These are phyloP conservation scores for Pseudocercospora macadamiae DNA, from an alignment of 2,329 filamentous ascomycete genomes.

Conservation along the genomic window DNA sequence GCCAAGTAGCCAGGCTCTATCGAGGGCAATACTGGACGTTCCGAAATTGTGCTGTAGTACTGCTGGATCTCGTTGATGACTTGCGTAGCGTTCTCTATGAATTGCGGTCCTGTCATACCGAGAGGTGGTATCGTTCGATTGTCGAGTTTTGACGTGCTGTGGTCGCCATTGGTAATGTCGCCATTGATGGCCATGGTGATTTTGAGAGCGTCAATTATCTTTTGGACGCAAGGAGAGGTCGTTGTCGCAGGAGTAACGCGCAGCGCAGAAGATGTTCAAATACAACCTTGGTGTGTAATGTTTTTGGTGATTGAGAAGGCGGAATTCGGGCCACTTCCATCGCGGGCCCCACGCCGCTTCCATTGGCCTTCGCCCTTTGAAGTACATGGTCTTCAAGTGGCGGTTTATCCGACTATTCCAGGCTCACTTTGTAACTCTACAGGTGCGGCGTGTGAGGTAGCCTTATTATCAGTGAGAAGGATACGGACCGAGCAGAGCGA, in stretches of 20 bases:
- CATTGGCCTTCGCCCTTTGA: neutral
- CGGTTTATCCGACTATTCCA: too few relatives aligned
- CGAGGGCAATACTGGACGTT: constrained; percentile 72
- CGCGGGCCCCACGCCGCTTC: neutral
- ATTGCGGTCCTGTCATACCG: constrained; percentile 77
- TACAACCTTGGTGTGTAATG: too few relatives aligned
- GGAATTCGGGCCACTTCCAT: neutral
- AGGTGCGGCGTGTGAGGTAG: too few relatives aligned
- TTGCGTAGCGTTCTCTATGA: constrained; percentile 73
- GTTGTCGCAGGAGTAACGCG: neutral
- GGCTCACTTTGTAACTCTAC: too few relatives aligned
- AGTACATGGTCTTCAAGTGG: too few relatives aligned
- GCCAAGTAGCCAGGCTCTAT: constrained; percentile 85
- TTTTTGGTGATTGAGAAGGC: neutral
- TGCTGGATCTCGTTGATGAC: constrained; percentile 83
- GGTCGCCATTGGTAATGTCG: constrained; percentile 11
- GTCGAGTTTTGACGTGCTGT: constrained; percentile 24
- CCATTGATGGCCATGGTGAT: neutral
- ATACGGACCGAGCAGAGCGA: too few relatives aligned
- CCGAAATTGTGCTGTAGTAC: constrained; percentile 77
- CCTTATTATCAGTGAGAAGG: too few relatives aligned
- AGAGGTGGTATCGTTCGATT: constrained; percentile 37
- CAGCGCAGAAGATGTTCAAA: neutral
- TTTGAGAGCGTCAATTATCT: neutral
- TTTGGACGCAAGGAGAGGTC: neutral